Evolutionary conservation across 2,329 filamentous ascomycete genomes (phyloP), one percentile per base, ranked within the genome.

Genomic region (Aspergillus sp.): DNA sequence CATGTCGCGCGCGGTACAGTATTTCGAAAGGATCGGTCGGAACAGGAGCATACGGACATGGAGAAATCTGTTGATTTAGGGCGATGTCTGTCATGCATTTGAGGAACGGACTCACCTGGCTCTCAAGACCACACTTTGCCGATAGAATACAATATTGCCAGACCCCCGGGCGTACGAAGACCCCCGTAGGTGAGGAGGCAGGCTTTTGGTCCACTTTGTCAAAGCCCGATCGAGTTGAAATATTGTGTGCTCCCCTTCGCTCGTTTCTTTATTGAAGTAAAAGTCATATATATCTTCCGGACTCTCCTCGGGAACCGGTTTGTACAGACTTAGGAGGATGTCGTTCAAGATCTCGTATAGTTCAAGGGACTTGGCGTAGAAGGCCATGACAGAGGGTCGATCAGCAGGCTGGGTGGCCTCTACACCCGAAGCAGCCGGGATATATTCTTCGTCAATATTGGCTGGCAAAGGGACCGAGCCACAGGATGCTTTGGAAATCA

Each of bases 271-370:
- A 44, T 58, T 60, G 42, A 67, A 69, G 40, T 62, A 66, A 3
- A 65, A 64, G 21, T 65, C 59, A 43, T 68, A 63, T 0, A 61
- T 58, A 17, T 68, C 64, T 17, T 67, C 61, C 0, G 53, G 47
- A 5, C 47, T 58, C 3, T 66, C 65, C 6, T 69, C 66, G 0
- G 58, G 50, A 3, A 56, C 40, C 4, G 64, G 59, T 16, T 62
- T 66, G 41, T 70, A 69, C 2, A 68, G 40, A 34, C 60, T 67
- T 5, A 70, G 53, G 2, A 71, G 54, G 2, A 71, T 63, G 29
- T 71, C 64, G 43, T 71, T 67, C 50, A 72, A 50, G 10, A 72
- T 71, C 25, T 71, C 65, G 50, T 70, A 71, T 3, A 72, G 53
- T 38, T 70, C 66, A 9, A 71, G 57, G 0, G 68, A 65, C 25